Evolutionary conservation across 2,329 filamentous ascomycete species (phyloP).

Genomic region (Raffaelea arxii): DNA sequence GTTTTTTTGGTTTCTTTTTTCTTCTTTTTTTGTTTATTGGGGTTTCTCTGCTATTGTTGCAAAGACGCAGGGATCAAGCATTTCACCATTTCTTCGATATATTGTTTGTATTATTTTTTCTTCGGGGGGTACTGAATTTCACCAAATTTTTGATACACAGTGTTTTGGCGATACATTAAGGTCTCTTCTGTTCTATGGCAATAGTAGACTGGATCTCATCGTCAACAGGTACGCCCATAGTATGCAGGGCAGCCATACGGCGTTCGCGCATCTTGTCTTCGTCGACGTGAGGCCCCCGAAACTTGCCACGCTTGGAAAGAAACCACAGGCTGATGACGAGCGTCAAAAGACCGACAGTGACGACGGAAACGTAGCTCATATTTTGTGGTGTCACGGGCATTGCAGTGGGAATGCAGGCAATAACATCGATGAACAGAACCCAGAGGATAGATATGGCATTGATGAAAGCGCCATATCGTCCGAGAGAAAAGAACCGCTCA

Average conservation of each 20-base stretch:
- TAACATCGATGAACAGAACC: constrained; percentile 6
- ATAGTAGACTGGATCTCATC: too few species aligned
- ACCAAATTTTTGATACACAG: too few species aligned
- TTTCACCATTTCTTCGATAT: too few species aligned
- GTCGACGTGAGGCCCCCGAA: constrained; percentile 6
- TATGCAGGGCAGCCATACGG: constrained; percentile 2
- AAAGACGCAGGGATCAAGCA: too few species aligned
- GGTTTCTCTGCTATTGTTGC: too few species aligned
- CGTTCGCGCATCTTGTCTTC: constrained; percentile 5
- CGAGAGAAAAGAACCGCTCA: constrained; percentile 16
- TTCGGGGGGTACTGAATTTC: too few species aligned
- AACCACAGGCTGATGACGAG: constrained; percentile 6
- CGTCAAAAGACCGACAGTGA: constrained; percentile 1
- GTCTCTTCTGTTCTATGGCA: too few species aligned
- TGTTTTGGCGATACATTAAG: too few species aligned
- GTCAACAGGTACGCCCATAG: too few species aligned
- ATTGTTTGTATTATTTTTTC: too few species aligned
- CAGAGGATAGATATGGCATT: constrained; percentile 10
- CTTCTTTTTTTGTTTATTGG: too few species aligned
- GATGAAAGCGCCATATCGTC: constrained; percentile 14
- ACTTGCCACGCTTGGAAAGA: constrained; percentile 2
- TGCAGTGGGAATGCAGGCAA: constrained; percentile 9
- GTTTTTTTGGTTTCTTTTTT: too few species aligned
- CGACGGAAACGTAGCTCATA: constrained; percentile 12
- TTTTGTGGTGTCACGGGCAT: constrained; percentile 12